These are phyloP conservation scores for Marvania coccoides DNA, from an alignment of 139 green algal species.

Conservation along the genomic window DNA sequence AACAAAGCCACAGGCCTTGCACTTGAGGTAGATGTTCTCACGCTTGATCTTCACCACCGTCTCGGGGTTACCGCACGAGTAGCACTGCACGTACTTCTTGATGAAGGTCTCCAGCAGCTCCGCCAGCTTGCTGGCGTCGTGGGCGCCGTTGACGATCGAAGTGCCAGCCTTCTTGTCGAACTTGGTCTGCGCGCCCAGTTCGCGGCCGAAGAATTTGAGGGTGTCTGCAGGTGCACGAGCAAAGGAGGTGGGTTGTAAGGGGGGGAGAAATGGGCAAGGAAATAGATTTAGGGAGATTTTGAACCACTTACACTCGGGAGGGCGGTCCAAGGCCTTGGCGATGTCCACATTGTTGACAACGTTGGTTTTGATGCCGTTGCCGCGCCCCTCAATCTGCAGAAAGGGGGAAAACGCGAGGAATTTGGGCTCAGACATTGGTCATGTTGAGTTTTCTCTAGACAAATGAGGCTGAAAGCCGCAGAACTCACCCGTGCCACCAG, in stretches of 20 bases:
- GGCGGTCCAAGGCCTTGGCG: conserved; percentile 90
- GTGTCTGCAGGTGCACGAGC: conserved; percentile 54
- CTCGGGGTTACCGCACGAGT: conserved; percentile 96
- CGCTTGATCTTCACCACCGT: conserved; percentile 88
- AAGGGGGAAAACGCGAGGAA: background rate
- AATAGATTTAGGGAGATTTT: background rate
- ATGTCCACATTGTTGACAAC: conserved; percentile 99
- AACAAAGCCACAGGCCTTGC: conserved; percentile 77
- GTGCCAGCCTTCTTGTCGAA: conserved; percentile 81
- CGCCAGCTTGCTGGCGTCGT: conserved; percentile 63
- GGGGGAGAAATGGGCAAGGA: background rate
- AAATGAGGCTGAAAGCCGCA: background rate
- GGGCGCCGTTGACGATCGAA: conserved; percentile 93
- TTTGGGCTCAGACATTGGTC: background rate
- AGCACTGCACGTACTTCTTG: conserved; percentile 99
- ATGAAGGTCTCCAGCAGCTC: conserved; percentile 96
- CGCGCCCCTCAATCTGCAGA: conserved; percentile 88
- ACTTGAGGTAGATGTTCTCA: conserved; percentile 90
- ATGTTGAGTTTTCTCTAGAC: background rate
- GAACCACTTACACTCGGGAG: conserved; percentile 72
- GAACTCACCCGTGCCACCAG: conserved; percentile 74
- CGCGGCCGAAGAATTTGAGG: conserved; percentile 93
- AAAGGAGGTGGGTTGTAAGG: background rate
- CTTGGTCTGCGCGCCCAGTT: conserved; percentile 95
- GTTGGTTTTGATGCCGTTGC: conserved; percentile 99